These are phyloP conservation scores for Phytophthora citricola DNA, from an alignment of 352 stramenopile genomes.

Conservation along the genomic window DNA sequence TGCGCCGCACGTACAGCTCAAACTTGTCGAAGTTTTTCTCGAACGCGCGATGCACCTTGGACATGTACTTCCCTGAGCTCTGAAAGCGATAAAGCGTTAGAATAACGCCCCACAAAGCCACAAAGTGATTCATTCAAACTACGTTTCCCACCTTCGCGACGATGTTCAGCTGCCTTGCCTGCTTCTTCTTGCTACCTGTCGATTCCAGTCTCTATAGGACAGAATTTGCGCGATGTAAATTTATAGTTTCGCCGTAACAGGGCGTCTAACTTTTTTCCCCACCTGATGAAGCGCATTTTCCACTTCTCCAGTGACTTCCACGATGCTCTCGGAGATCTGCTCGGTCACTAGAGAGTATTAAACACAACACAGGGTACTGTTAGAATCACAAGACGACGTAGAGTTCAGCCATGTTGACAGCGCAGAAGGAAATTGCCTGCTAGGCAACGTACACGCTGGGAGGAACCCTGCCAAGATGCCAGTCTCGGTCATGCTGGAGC, in stretches of 20 bases:
- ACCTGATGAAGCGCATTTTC: slow-evolving; percentile 78
- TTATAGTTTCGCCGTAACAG: background rate
- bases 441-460: slow-evolving; percentile 50
- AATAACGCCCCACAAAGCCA: background rate
- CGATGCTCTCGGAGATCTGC: slow-evolving; percentile 54
- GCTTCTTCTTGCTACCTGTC: slow-evolving; percentile 65
- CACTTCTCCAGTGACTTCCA: slow-evolving; percentile 64
- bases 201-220: slow-evolving; percentile 46
- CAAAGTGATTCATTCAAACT: background rate
- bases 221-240: background rate
- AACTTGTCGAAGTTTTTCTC: slow-evolving; percentile 89
- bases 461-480: slow-evolving; percentile 64
- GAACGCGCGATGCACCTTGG: slow-evolving; percentile 63
- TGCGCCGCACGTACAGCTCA: slow-evolving; percentile 78
- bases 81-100: slow-evolving; percentile 25
- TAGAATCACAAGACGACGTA: background rate
- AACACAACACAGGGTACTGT: background rate
- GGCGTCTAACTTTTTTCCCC: background rate
- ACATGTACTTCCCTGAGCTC: slow-evolving; percentile 69
- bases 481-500: slow-evolving; percentile 26
- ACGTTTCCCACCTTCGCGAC: slow-evolving; percentile 58
- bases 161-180: slow-evolving; percentile 62
- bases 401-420: background rate
- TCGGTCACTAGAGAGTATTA: slow-evolving; percentile 41
- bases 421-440: too few relatives aligned